phyloP scores from a whole-genome alignment of 805 yeast genomes.

The Teunomyces tritomae region DNA sequence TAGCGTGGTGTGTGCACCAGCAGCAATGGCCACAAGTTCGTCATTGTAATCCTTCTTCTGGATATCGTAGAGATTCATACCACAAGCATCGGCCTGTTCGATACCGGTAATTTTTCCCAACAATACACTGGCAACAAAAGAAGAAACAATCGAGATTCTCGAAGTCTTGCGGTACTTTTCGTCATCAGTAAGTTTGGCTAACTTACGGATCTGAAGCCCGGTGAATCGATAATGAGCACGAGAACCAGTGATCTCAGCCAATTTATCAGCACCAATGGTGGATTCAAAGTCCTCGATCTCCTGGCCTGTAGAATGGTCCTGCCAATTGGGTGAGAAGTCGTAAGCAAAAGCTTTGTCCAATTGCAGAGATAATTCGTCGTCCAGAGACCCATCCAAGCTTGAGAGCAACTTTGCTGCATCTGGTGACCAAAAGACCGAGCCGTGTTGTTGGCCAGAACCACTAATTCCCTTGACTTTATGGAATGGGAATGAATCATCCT shows the following conservation, averaged over 20 bases:
- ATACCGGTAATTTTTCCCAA: constrained; percentile 61
- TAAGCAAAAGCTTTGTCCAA: constrained; percentile 56
- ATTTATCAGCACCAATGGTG: constrained; percentile 54
- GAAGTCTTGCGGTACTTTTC: constrained; percentile 53
- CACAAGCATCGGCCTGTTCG: constrained; percentile 89
- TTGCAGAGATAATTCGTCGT: constrained; percentile 32
- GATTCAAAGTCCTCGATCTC: constrained; percentile 64
- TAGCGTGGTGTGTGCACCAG: constrained; percentile 45
- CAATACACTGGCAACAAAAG: constrained; percentile 70
- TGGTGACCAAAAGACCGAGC: constrained; percentile 77
- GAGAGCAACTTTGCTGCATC: constrained; percentile 42
- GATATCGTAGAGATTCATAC: constrained; percentile 85
- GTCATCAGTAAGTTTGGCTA: constrained; percentile 52
- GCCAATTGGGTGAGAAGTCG: constrained; percentile 85
- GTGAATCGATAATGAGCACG: constrained; percentile 88
- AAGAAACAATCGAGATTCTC: constrained; percentile 72
- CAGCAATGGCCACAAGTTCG: constrained; percentile 52
- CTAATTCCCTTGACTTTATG: constrained; percentile 59
- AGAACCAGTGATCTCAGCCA: constrained; percentile 77
- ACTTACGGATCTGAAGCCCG: constrained; percentile 84
- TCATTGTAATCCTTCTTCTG: constrained; percentile 53
- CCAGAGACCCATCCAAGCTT: constrained; percentile 22
- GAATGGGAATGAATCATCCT: constrained; percentile 53
- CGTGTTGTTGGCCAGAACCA: constrained; percentile 93
- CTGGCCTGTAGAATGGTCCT: constrained; percentile 80